phyloP scores from a whole-genome alignment of 2,329 filamentous ascomycete species.

The Setomelanomma holmii region DNA sequence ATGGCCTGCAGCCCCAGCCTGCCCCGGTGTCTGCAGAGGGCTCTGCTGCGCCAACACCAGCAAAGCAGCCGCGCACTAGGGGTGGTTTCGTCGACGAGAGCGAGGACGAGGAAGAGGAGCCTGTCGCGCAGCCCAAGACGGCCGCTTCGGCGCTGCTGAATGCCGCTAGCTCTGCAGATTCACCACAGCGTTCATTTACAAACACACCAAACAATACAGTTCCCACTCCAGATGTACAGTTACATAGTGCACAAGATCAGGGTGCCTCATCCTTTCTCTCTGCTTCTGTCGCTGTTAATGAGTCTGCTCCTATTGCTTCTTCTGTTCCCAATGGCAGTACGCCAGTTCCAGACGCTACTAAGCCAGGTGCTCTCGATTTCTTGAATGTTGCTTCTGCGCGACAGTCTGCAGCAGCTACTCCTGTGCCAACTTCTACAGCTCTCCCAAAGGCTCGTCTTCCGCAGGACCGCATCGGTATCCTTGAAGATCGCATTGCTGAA shows the following conservation, averaged over 20 bases:
- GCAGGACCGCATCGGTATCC: constrained; percentile 76
- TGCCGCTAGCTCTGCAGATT: constrained; percentile 56
- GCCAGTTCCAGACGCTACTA: constrained; percentile 46
- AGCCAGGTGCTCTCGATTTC: constrained; percentile 37
- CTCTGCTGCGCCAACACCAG: constrained; percentile 38
- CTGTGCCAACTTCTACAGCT: constrained; percentile 37
- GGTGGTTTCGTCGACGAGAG: constrained; percentile 70
- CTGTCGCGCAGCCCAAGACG: constrained; percentile 56
- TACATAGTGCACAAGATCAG: constrained; percentile 64
- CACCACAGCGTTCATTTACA: constrained; percentile 62
- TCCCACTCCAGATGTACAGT: constrained; percentile 66
- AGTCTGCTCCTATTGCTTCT: constrained; percentile 60
- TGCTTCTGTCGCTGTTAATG: constrained; percentile 49
- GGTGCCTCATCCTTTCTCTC: constrained; percentile 49
- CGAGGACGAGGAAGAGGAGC: constrained; percentile 62
- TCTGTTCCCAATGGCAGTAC: constrained; percentile 55
- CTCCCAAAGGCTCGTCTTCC: constrained; percentile 64
- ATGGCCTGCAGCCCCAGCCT: constrained; percentile 31
- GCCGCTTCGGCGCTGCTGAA: constrained; percentile 58
- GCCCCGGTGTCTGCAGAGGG: constrained; percentile 25
- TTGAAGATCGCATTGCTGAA: constrained; percentile 91
- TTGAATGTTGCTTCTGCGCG: constrained; percentile 41
- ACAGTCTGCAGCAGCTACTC: constrained; percentile 50
- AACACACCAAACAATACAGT: constrained; percentile 63
- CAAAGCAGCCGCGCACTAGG: constrained; percentile 60